Conservation (phyloP, 345 rosid genomes). For the Alliaria petiolata region DNA sequence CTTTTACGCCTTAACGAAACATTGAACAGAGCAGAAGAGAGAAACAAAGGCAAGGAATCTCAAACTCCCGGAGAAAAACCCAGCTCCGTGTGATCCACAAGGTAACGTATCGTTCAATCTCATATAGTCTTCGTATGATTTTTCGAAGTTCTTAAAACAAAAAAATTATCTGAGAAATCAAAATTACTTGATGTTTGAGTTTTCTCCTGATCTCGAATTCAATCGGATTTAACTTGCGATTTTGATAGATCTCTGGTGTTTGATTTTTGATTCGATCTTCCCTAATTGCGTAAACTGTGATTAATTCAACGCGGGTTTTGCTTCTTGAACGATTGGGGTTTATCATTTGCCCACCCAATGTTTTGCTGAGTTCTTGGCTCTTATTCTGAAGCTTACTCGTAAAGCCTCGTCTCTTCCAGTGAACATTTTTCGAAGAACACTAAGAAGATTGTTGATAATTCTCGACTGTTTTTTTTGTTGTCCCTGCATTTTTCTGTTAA, state of each 20-base stretch:
- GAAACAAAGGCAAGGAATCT: not conserved
- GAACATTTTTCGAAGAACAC: no score
- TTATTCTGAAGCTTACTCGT: not conserved
- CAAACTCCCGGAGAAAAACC: not conserved
- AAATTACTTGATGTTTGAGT: not conserved
- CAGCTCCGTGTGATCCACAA: constrained; percentile 13
- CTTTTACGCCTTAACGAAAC: not conserved
- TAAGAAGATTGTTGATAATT: no score
- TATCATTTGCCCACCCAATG: not conserved
- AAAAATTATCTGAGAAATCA: not conserved
- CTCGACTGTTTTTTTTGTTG: no score
- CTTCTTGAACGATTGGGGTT: constrained; percentile 10
- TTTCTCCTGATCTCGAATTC: constrained; percentile 7
- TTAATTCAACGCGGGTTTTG: not conserved
- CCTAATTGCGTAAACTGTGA: not conserved
- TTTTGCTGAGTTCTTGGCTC: not conserved
- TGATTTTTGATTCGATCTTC: not conserved
- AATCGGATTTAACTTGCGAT: not conserved
- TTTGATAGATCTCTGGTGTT: not conserved
- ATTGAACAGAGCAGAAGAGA: constrained; percentile 18
- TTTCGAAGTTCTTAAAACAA: no score
- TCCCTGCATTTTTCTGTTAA: no score
- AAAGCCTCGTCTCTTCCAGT: no score
- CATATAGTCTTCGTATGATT: not conserved
- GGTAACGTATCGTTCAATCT: constrained; percentile 15